Evolutionary conservation across 2,329 filamentous ascomycete species (phyloP), one percentile per base, ranked within the genome.

Genomic region (Fusarium sp.): DNA sequence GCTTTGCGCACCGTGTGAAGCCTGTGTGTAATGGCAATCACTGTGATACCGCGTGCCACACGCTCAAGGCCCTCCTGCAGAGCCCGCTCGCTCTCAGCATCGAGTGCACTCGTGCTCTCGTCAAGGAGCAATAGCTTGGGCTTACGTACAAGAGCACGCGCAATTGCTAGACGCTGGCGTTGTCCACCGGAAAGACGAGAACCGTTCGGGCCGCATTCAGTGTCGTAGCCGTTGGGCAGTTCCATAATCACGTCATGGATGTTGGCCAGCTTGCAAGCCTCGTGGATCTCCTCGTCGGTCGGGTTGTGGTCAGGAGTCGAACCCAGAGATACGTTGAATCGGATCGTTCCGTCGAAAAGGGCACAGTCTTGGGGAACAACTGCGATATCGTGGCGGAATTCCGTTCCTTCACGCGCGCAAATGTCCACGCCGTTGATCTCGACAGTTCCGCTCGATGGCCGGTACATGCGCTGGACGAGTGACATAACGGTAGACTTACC

Each of bases 41-140:
- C 85, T 0, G 86, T 89, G 45, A 86, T 85, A 56, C 77, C 84
- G 47, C 80, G 80, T 4, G 83, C 82, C 0, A 83, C 86, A 61
- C 79, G 82, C 77, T 92, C 88, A 43, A 93, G 79, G 0, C 88
- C 90, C 26, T 90, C 84, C 56, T 92, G 86, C 24, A 96, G 84
- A 11, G 89, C 78, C 7, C 83, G 81, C 50, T 92, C 90, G 49
- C 87, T 90, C 72, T 90, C 89, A 0, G 87, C 86, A 72, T 96
- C 93, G 4, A 97, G 83, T 5, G 90, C 91, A 41, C 89, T 92
- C 0, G 93, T 96, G 30, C 91, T 91, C 81, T 96, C 93, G 72
- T 97, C 93, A 1, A 96, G 83, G 39, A 97, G 86, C 19, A 96
- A 78, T 2, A 96, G 83, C 46, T 89, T 85, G 0, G 93, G 93